A percentile compares a stretch with the other conserved stretches of the same genome.
phyloP scores from a whole-genome alignment of 176 grass and related monocot genomes.

The Musa beccarii region DNA sequence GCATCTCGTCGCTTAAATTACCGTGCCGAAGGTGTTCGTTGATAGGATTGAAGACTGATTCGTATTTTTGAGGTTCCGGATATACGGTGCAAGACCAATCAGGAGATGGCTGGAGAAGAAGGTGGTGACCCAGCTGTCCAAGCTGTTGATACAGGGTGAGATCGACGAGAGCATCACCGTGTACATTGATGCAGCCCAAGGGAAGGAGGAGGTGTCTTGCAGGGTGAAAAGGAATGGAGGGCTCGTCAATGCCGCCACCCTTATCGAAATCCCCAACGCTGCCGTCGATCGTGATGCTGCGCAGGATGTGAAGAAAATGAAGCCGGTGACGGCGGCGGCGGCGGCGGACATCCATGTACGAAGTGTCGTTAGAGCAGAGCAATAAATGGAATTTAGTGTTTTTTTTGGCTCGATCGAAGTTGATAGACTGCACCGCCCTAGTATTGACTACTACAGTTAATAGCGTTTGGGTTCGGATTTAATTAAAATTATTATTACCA shows the following conservation, averaged over 20 bases:
- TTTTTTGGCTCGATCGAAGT: no score
- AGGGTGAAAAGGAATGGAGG: slow-evolving; percentile 51
- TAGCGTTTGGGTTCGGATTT: no score
- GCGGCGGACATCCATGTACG: slow-evolving; percentile 39
- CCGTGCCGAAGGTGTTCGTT: neutral
- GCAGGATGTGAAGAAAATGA: slow-evolving; percentile 61
- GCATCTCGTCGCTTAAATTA: neutral
- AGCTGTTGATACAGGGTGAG: slow-evolving; percentile 80
- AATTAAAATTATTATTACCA: no score
- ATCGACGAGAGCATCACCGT: slow-evolving; percentile 75
- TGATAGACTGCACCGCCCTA: no score
- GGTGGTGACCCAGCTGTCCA: slow-evolving; percentile 74
- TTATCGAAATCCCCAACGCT: slow-evolving; percentile 62
- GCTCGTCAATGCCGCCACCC: slow-evolving; percentile 51
- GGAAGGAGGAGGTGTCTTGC: slow-evolving; percentile 48
- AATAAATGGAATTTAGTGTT: no score
- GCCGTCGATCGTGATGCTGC: slow-evolving; percentile 15
- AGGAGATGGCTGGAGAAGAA: slow-evolving; percentile 81
- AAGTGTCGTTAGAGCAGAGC: slow-evolving; percentile 9
- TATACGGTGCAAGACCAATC: slow-evolving; percentile 71
- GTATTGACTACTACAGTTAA: no score
- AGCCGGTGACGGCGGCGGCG: slow-evolving; percentile 13
- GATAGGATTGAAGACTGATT: neutral
- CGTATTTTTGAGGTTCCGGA: slow-evolving; percentile 12
- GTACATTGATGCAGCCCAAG: slow-evolving; percentile 43